phyloP scores from a whole-genome alignment of 495 filamentous ascomycete species.

The Talaromyces thailandensis region DNA sequence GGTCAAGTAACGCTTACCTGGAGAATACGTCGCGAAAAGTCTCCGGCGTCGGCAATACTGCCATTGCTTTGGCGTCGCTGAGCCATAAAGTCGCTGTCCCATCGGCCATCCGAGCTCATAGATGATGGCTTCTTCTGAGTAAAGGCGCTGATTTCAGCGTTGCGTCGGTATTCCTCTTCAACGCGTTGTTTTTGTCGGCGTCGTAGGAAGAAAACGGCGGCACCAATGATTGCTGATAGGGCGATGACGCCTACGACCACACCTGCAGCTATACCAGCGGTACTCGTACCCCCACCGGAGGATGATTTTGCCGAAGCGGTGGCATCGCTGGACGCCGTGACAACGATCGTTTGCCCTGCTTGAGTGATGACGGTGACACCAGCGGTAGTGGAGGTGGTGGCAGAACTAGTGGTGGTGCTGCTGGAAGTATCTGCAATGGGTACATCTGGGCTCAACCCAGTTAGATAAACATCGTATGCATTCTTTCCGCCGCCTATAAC shows the following conservation, averaged over 20 bases:
- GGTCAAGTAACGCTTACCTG: conserved; percentile 49
- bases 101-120: conserved; percentile 65
- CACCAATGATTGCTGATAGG: conserved; percentile 54
- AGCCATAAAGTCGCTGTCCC: conserved; percentile 78
- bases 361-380: conserved; percentile 16
- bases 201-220: conserved; percentile 66
- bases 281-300: conserved; percentile 39
- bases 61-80: conserved; percentile 87
- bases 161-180: conserved; percentile 72
- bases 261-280: conserved; percentile 76
- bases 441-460: conserved; percentile 24
- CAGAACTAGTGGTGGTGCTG: conserved; percentile 13
- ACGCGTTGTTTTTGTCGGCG: conserved; percentile 62
- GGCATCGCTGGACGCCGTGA: conserved; percentile 22
- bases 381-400: conserved; percentile 4
- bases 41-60: conserved; percentile 95
- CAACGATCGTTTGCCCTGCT: conserved; percentile 27
- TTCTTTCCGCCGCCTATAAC: conserved; percentile 33
- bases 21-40: conserved; percentile 92
- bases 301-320: conserved; percentile 15
- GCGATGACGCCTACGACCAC: conserved; percentile 79
- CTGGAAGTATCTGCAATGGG: conserved; percentile 10
- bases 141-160: conserved; percentile 61
- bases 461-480: conserved; percentile 38
- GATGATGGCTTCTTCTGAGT: conserved; percentile 47